Evolutionary conservation across 345 rosid genomes (phyloP).

Genomic region (Hibiscus mutabilis): DNA sequence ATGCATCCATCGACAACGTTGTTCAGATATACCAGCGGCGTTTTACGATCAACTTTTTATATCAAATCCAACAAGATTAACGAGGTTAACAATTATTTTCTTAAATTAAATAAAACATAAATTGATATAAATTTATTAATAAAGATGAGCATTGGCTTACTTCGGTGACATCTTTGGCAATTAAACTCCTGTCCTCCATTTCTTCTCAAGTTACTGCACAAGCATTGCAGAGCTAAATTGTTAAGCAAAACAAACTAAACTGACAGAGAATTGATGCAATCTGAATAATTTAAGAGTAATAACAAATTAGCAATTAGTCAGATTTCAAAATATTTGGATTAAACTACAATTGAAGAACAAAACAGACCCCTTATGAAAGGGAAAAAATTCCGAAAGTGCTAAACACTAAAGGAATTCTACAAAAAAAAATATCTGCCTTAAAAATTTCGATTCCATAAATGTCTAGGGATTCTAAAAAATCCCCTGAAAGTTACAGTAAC

Average conservation of each 20-base stretch:
- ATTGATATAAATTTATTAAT: background rate
- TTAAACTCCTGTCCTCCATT: slow-evolving; percentile 31
- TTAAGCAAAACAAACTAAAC: background rate
- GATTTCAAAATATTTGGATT: background rate
- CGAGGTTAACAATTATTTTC: slow-evolving; percentile 8
- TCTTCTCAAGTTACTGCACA: slow-evolving; percentile 17
- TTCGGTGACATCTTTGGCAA: slow-evolving; percentile 62
- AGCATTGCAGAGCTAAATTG: background rate
- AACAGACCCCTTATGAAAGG: background rate
- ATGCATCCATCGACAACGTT: slow-evolving; percentile 61
- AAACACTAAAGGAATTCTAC: no score
- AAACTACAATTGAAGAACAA: background rate
- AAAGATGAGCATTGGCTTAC: slow-evolving; percentile 23
- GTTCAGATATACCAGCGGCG: slow-evolving; percentile 83
- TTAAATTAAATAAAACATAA: background rate
- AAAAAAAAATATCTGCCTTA: no score
- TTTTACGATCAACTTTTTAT: slow-evolving; percentile 53
- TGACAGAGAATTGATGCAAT: background rate
- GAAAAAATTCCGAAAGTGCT: no score
- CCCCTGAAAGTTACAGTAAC: background rate
- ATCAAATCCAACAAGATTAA: background rate
- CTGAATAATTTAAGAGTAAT: background rate
- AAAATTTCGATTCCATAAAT: no score
- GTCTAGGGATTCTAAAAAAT: no score
- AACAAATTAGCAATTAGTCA: background rate